These are phyloP conservation scores for Magnaporthiopsis incrustans DNA, from an alignment of 2,329 filamentous ascomycete species.

Conservation along the genomic window DNA sequence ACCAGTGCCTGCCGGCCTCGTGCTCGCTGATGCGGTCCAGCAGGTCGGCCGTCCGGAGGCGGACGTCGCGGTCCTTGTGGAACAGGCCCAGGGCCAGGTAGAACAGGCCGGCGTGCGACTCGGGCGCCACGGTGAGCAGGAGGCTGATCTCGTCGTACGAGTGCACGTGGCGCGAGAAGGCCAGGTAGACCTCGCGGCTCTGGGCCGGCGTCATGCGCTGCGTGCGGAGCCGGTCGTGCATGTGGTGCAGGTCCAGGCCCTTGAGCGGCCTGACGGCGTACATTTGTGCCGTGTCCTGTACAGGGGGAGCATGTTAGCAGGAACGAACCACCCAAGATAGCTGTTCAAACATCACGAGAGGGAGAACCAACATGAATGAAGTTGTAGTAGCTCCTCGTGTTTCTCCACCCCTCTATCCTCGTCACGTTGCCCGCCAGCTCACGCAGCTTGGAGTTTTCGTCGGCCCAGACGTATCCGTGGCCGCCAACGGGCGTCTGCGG, in stretches of 20 bases:
- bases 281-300: slow-evolving; percentile 55
- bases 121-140: slow-evolving; percentile 71
- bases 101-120: slow-evolving; percentile 82
- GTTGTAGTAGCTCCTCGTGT: slow-evolving; percentile 89
- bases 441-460: slow-evolving; percentile 69
- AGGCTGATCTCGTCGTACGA: slow-evolving; percentile 82
- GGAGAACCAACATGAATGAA: slow-evolving; percentile 66
- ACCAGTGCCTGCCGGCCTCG: slow-evolving; percentile 89
- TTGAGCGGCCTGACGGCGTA: slow-evolving; percentile 63
- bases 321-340: slow-evolving; percentile 12
- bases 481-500: slow-evolving; percentile 42
- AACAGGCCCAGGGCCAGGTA: slow-evolving; percentile 87
- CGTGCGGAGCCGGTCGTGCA: slow-evolving; percentile 82
- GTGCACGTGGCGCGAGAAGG: slow-evolving; percentile 66
- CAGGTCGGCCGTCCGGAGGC: slow-evolving; percentile 68
- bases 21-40: slow-evolving; percentile 77
- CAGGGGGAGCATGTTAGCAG: slow-evolving; percentile 16
- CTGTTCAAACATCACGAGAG: neutral
- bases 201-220: slow-evolving; percentile 70
- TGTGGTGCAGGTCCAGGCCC: slow-evolving; percentile 79
- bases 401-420: slow-evolving; percentile 93
- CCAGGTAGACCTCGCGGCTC: slow-evolving; percentile 77
- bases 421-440: slow-evolving; percentile 89
- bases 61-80: slow-evolving; percentile 75
- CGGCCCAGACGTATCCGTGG: slow-evolving; percentile 92